Conservation (phyloP, 73 alveolate species). For the Strombidium stylifer region DNA sequence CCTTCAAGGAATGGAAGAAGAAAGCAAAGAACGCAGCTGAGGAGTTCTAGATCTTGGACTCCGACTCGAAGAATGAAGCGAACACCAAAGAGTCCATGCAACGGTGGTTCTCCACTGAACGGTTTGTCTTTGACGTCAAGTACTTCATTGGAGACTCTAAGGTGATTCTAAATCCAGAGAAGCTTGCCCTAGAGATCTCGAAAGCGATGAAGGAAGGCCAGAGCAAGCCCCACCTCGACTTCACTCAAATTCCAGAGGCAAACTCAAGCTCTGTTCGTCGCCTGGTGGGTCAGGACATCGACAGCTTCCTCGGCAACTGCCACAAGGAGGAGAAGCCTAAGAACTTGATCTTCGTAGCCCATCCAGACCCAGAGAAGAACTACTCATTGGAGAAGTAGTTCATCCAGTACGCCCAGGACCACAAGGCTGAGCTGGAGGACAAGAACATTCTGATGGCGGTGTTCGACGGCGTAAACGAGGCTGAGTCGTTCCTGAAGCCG, state of each 20-base stretch:
- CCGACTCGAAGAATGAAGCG: constrained; percentile 5
- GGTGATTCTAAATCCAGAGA: not conserved
- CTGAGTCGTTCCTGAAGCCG: constrained; percentile 6
- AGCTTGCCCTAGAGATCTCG: constrained; percentile 13
- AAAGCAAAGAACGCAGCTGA: constrained; percentile 16
- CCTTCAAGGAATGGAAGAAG: constrained; percentile 23
- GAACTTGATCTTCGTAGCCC: constrained; percentile 37
- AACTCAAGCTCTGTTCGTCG: constrained; percentile 6
- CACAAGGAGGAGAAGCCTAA: constrained; percentile 16
- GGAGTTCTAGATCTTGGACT: constrained; percentile 1
- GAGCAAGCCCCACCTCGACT: constrained; percentile 23
- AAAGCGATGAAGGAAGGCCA: constrained; percentile 17
- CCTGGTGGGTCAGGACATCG: constrained; percentile 62
- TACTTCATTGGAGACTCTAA: constrained; percentile 3
- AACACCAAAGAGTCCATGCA: constrained; percentile 44
- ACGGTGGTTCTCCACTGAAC: constrained; percentile 24
- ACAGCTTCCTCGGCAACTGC: constrained; percentile 4
- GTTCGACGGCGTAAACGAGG: constrained; percentile 46
- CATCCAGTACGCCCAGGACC: constrained; percentile 11
- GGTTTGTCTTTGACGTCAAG: constrained; percentile 28
- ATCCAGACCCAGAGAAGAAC: constrained; percentile 36
- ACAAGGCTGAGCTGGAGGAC: not conserved
- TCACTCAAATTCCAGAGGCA: constrained; percentile 16
- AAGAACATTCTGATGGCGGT: constrained; percentile 11
- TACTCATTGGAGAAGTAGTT: constrained; percentile 18